These are phyloP conservation scores for Bombardia bombarda DNA, from an alignment of 495 filamentous ascomycete genomes.

Conservation along the genomic window DNA sequence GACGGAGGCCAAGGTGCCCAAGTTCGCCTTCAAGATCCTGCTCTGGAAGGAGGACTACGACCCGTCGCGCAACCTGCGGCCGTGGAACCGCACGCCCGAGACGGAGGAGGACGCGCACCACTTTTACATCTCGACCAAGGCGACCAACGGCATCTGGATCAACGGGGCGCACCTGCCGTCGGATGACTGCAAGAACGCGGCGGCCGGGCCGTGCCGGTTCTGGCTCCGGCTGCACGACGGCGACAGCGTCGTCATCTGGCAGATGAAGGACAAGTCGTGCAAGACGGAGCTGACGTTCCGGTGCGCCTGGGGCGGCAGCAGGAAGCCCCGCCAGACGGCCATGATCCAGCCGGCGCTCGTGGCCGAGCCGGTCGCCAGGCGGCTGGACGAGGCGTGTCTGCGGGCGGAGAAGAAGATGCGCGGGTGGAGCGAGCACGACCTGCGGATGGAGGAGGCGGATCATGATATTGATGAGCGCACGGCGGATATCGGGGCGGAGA, in stretches of 20 bases:
- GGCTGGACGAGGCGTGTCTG: constrained; percentile 19
- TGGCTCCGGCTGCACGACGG: constrained; percentile 65
- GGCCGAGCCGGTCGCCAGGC: constrained; percentile 10
- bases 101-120: constrained; percentile 46
- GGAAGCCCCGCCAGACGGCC: constrained; percentile 12
- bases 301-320: constrained; percentile 41
- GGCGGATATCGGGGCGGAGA: constrained; percentile 27
- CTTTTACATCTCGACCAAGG: constrained; percentile 70
- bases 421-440: constrained; percentile 18
- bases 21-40: constrained; percentile 69
- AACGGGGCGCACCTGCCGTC: constrained; percentile 55
- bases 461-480: constrained; percentile 26
- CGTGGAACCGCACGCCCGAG: constrained; percentile 27
- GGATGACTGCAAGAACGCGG: constrained; percentile 33
- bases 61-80: constrained; percentile 25
- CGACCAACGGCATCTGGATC: constrained; percentile 59
- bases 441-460: constrained; percentile 27
- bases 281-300: constrained; percentile 33
- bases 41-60: constrained; percentile 63
- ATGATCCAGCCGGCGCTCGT: constrained; percentile 12
- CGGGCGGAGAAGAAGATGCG: constrained; percentile 24
- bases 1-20: constrained; percentile 63
- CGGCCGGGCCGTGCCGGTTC: constrained; percentile 36
- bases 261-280: constrained; percentile 16
- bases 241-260: constrained; percentile 61